Percentiles rank a stretch among this genome's conserved stretches.
Evolutionary conservation across 202 grass and related monocot species (phyloP).

Genomic region (Sporobolus alterniflorus): DNA sequence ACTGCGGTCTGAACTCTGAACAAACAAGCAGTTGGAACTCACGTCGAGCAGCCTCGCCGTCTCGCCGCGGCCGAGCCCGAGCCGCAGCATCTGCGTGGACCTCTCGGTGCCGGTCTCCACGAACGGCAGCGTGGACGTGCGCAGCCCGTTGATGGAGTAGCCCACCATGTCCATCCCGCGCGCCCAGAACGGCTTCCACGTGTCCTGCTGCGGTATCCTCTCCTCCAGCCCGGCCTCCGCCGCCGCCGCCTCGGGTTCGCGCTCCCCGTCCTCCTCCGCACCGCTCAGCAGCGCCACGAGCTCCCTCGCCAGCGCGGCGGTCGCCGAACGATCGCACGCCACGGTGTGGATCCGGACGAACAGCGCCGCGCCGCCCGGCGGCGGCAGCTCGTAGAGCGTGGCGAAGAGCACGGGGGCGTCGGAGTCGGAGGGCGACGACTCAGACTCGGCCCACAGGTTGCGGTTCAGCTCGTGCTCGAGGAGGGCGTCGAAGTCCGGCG

Average conservation of each 20-base stretch:
- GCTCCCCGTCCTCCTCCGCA: background rate
- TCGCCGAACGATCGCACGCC: slow-evolving; percentile 72
- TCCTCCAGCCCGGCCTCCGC: slow-evolving; percentile 58
- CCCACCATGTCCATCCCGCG: slow-evolving; percentile 88
- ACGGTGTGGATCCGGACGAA: slow-evolving; percentile 76
- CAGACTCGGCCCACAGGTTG: slow-evolving; percentile 64
- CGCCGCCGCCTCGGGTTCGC: slow-evolving; percentile 27
- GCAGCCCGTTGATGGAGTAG: slow-evolving; percentile 89
- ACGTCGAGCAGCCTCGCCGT: slow-evolving; percentile 71
- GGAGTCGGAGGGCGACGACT: background rate
- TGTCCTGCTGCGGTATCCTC: slow-evolving; percentile 70
- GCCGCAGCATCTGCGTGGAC: slow-evolving; percentile 59
- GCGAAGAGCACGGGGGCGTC: slow-evolving; percentile 53
- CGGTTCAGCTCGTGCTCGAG: slow-evolving; percentile 85
- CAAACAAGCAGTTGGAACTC: slow-evolving; percentile 15
- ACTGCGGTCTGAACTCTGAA: background rate
- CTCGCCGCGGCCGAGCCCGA: slow-evolving; percentile 56
- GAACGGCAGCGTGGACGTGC: slow-evolving; percentile 69
- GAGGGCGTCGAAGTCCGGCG: slow-evolving; percentile 56
- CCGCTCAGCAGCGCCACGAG: slow-evolving; percentile 53
- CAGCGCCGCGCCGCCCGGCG: slow-evolving; percentile 40
- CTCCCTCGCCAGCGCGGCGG: slow-evolving; percentile 50
- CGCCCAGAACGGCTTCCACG: slow-evolving; percentile 89
- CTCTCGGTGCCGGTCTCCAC: slow-evolving; percentile 55
- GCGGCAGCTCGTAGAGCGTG: slow-evolving; percentile 59